These are phyloP conservation scores for Brassica rapa DNA, from an alignment of 345 rosid species.

Conservation along the genomic window DNA sequence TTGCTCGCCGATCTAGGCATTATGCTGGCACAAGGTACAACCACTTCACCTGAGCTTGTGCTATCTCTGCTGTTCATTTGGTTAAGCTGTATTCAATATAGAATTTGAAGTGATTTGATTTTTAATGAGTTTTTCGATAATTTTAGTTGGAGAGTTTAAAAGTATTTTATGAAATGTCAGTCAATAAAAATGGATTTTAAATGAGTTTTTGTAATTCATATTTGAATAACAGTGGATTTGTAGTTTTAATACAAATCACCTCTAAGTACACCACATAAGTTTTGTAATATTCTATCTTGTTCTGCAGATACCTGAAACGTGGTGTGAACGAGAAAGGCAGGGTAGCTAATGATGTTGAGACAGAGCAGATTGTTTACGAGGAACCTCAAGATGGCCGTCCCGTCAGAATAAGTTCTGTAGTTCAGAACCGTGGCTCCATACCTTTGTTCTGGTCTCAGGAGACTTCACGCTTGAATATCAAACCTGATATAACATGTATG, in stretches of 20 bases:
- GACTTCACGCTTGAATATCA: slow-evolving; percentile 64
- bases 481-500: slow-evolving; percentile 80
- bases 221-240: too few relatives aligned
- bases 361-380: slow-evolving; percentile 83
- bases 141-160: too few relatives aligned
- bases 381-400: slow-evolving; percentile 61
- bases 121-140: too few relatives aligned
- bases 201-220: too few relatives aligned
- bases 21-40: slow-evolving; percentile 96
- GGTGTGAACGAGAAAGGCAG: slow-evolving; percentile 87
- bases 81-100: background rate
- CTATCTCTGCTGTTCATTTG: background rate
- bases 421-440: slow-evolving; percentile 91
- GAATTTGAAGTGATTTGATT: too few relatives aligned
- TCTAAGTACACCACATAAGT: too few relatives aligned
- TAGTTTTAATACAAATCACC: too few relatives aligned
- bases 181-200: too few relatives aligned
- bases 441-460: slow-evolving; percentile 96
- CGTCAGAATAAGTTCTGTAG: slow-evolving; percentile 72
- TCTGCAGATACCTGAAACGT: slow-evolving; percentile 73
- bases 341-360: slow-evolving; percentile 98
- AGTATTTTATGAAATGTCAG: too few relatives aligned
- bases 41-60: slow-evolving; percentile 6
- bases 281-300: background rate
- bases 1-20: slow-evolving; percentile 89